These are phyloP conservation scores for Keqinozyma sinolaborantium DNA, from an alignment of 1,139 yeast genomes.

Conservation along the genomic window DNA sequence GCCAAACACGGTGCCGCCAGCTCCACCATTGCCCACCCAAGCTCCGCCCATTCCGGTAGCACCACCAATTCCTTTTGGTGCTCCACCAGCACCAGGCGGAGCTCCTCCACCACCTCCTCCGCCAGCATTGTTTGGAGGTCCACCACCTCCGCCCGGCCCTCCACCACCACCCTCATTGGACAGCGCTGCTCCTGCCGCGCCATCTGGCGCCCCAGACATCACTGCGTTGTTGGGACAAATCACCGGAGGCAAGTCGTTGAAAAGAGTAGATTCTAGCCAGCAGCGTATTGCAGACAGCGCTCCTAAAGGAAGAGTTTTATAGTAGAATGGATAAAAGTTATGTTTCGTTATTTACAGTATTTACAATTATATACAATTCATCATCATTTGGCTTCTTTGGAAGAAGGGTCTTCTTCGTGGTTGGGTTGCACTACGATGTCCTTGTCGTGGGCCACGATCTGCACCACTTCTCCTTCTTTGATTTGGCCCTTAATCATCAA, in stretches of 20 bases:
- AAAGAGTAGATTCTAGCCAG: conserved; percentile 44
- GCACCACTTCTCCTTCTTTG: conserved; percentile 63
- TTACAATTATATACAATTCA: conserved; percentile 1
- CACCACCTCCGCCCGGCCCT: conserved; percentile 21
- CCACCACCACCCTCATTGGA: conserved; percentile 23
- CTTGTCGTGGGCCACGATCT: conserved; percentile 23
- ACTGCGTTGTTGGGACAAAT: conserved; percentile 54
- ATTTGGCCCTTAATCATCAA: conserved; percentile 76
- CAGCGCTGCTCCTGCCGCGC: conserved; percentile 15
- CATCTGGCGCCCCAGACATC: conserved; percentile 33
- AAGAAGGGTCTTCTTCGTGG: conserved; percentile 26
- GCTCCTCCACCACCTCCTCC: conserved; percentile 25
- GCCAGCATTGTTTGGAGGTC: conserved; percentile 13
- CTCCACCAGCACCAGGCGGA: conserved; percentile 23
- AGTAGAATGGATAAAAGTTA: no score
- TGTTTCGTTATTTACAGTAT: no score
- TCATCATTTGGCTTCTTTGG: not conserved
- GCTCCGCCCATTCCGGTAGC: conserved; percentile 16
- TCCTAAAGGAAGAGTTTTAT: conserved; percentile 48
- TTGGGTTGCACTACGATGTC: conserved; percentile 43
- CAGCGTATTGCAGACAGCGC: conserved; percentile 44
- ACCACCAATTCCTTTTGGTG: conserved; percentile 16
- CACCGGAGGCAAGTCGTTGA: conserved; percentile 47
- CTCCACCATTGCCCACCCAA: conserved; percentile 11
- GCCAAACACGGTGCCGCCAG: conserved; percentile 11